A percentile compares a stretch with the other conserved stretches of the same genome.
phyloP scores from a whole-genome alignment of 1,284 basidiomycete species.

The Fistulina hepatica region DNA sequence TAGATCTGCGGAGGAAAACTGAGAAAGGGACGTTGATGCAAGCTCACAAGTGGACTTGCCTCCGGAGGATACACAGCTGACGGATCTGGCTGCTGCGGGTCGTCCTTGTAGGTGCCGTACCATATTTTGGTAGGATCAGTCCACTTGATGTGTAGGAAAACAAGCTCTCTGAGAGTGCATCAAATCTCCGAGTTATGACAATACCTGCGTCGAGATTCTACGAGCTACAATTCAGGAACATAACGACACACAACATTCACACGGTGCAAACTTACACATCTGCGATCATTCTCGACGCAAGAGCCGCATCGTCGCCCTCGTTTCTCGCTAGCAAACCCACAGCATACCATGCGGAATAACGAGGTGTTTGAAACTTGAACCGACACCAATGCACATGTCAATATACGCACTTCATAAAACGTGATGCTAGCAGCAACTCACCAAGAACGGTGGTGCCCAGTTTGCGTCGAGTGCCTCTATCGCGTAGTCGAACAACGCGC shows the following conservation, averaged over 20 bases:
- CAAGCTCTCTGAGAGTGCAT: too few species aligned
- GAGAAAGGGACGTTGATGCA: background rate
- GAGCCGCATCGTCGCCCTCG: slow-evolving; percentile 15
- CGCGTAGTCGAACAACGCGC: slow-evolving; percentile 18
- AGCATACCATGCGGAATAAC: slow-evolving; percentile 24
- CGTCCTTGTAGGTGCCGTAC: slow-evolving; percentile 21
- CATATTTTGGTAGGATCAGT: slow-evolving; percentile 20
- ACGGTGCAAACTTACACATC: slow-evolving; percentile 16
- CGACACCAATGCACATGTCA: too few species aligned
- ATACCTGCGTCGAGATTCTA: too few species aligned
- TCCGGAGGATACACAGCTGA: slow-evolving; percentile 17
- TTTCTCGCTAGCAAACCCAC: slow-evolving; percentile 22
- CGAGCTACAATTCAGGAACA: too few species aligned
- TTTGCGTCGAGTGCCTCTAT: slow-evolving; percentile 18
- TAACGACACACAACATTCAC: too few species aligned
- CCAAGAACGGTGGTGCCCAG: slow-evolving; percentile 18
- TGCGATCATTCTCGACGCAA: slow-evolving; percentile 16
- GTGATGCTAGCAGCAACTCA: slow-evolving; percentile 4
- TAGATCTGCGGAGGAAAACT: slow-evolving; percentile 15
- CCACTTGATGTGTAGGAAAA: slow-evolving; percentile 17
- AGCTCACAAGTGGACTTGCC: slow-evolving; percentile 10
- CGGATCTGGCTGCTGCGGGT: slow-evolving; percentile 16
- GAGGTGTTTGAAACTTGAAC: slow-evolving; percentile 20
- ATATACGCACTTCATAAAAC: background rate
- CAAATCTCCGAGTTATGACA: too few species aligned